Percentiles rank a stretch among this genome's conserved stretches.
phyloP scores from a whole-genome alignment of 495 filamentous ascomycete genomes.

The Talaromyces adpressus region DNA sequence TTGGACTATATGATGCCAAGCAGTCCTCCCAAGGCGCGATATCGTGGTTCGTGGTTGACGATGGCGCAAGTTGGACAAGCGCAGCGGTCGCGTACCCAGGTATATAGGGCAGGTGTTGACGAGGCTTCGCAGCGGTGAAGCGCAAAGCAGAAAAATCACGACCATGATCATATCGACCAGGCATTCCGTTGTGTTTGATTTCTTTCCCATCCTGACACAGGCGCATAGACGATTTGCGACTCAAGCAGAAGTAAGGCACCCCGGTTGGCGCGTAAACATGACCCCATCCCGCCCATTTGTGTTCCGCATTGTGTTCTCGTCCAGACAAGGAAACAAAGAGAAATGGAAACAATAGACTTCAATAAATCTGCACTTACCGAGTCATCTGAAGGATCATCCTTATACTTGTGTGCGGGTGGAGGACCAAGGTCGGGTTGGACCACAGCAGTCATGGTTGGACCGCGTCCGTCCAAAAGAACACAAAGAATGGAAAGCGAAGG shows the following conservation, averaged over 20 bases:
- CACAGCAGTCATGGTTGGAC: slow-evolving; percentile 38
- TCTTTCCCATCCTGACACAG: neutral
- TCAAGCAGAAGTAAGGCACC: neutral
- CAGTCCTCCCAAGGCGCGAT: neutral
- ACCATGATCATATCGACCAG: neutral
- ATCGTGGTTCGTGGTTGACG: neutral
- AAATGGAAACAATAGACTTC: slow-evolving; percentile 12
- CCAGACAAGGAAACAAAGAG: slow-evolving; percentile 4
- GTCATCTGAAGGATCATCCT: slow-evolving; percentile 35
- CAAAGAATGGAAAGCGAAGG: neutral
- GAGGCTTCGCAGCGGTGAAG: neutral
- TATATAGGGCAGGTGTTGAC: neutral
- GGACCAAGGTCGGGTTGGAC: slow-evolving; percentile 40
- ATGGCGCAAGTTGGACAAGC: neutral
- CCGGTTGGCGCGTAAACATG: neutral
- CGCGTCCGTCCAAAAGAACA: neutral
- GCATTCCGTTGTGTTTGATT: neutral
- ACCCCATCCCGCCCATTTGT: neutral
- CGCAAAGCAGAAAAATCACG: neutral
- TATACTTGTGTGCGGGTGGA: slow-evolving; percentile 31
- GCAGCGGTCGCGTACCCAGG: neutral
- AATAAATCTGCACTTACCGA: slow-evolving; percentile 27
- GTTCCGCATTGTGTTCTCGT: neutral
- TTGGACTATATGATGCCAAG: neutral
- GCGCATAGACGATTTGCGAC: neutral